Base-by-base conservation (phyloP, 352 stramenopile species). In the Phytopythium cucurbitacearum region DNA sequence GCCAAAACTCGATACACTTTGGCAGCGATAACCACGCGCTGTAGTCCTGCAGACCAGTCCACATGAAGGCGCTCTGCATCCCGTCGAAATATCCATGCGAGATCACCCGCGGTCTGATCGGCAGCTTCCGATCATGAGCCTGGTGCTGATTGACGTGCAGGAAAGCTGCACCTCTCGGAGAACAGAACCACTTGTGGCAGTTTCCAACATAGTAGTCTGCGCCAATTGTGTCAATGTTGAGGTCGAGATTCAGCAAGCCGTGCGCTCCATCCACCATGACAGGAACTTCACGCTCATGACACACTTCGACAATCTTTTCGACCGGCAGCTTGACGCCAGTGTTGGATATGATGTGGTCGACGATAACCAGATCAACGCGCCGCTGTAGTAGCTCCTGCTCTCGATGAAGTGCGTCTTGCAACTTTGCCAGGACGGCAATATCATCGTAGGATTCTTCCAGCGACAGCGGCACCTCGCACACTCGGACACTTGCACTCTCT, bases 131-230 rank as follows among this genome's bases (percentile, higher is more conserved):
- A 35, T 37, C 48, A 0, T 39, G 44, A 36, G 32, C 44, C 0
- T 9, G 4, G 2, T 40, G 49, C 10, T 60, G 57, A 59, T 64
- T 85, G 46, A 85, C 81, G 34, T 97, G 89, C 40, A 98, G 57
- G 57, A 98, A 86, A 0, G 84, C 95, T 0, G 88, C 85, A 4
- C 91, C 92, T 40, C 89, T 80, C 4, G 91, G 80, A 12, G 89
- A 88, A 32, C 85, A 93, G 38, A 98, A 90, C 92, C 93, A 98
- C 61, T 98, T 98, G 73, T 98, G 95, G 62, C 86, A 96, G 70
- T 98, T 98, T 34, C 83, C 83, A 2, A 94, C 71, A 65, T 98
- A 98, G 60, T 96, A 97, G 63, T 98, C 91, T 21, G 94, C 83
- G 11, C 60, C 53, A n/a, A 93, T 55, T 0, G 53, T 65, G 1